Evolutionary conservation across 2,329 filamentous ascomycete genomes (phyloP).

Genomic region (Huntiella omanensis): DNA sequence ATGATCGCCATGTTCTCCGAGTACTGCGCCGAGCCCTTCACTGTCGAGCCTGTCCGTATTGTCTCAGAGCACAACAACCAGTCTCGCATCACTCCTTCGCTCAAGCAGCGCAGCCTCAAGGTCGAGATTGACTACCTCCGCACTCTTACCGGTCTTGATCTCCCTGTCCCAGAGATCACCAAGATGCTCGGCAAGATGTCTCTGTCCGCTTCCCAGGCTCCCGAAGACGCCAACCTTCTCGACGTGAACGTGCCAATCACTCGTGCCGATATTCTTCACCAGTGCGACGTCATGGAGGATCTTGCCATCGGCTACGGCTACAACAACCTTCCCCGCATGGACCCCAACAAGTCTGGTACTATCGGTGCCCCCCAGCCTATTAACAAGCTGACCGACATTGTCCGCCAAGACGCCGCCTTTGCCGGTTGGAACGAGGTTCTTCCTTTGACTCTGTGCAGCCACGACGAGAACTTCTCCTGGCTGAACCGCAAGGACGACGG

Average conservation of each 20-base stretch:
- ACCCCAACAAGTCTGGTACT: constrained; percentile 70
- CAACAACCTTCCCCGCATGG: constrained; percentile 78
- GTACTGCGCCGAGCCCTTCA: constrained; percentile 77
- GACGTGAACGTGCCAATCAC: constrained; percentile 76
- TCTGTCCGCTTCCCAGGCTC: constrained; percentile 58
- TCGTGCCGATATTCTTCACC: constrained; percentile 83
- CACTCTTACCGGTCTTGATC: constrained; percentile 65
- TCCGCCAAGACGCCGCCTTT: constrained; percentile 77
- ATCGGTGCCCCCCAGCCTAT: constrained; percentile 73
- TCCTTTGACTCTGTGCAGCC: constrained; percentile 88
- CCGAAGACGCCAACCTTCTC: constrained; percentile 34
- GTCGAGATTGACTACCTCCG: constrained; percentile 91
- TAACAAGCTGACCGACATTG: constrained; percentile 88
- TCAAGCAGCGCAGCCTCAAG: constrained; percentile 56
- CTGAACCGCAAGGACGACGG: constrained; percentile 80
- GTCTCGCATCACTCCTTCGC: constrained; percentile 61
- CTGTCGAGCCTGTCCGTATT: constrained; percentile 83
- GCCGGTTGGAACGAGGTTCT: constrained; percentile 93
- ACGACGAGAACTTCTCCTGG: constrained; percentile 96
- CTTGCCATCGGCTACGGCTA: constrained; percentile 93
- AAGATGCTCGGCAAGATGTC: constrained; percentile 77
- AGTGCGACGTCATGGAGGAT: constrained; percentile 98
- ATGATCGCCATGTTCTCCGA: constrained; percentile 94
- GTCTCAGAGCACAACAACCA: constrained; percentile 79
- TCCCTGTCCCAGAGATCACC: constrained; percentile 58